Percentiles rank a stretch among this genome's conserved stretches.
Evolutionary conservation across 371 early-diverging fungal species (phyloP).

Genomic region (Batkoa obscura): DNA sequence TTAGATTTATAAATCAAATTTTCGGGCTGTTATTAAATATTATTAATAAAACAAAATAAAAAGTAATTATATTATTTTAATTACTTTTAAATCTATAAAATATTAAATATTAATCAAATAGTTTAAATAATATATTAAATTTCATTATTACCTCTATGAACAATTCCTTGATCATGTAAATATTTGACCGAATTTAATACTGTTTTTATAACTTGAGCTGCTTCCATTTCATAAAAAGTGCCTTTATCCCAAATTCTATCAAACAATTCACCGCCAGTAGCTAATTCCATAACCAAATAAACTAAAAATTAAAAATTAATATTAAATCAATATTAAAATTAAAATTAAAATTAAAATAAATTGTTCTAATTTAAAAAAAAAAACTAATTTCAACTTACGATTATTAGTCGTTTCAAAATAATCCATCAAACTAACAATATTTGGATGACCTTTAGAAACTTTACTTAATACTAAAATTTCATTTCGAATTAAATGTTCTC

Average conservation of each 20-base stretch:
- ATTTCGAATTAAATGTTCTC: constrained; percentile 77
- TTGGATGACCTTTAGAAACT: constrained; percentile 69
- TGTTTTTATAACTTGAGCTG: constrained; percentile 57
- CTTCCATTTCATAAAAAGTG: constrained; percentile 66
- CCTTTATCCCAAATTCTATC: constrained; percentile 66
- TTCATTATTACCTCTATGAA: constrained; percentile 51
- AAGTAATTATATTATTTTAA: not conserved
- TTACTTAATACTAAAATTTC: constrained; percentile 71
- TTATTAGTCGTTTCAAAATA: constrained; percentile 86
- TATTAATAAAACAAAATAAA: constrained; percentile 11
- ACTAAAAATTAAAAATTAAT: constrained; percentile 19
- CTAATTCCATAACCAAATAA: constrained; percentile 78
- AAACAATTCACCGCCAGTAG: constrained; percentile 81
- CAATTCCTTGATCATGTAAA: constrained; percentile 67
- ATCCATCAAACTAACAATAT: constrained; percentile 69
- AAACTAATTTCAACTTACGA: constrained; percentile 20
- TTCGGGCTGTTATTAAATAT: constrained; percentile 37
- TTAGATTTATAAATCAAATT: constrained; percentile 63
- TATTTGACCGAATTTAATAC: constrained; percentile 59
- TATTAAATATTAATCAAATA: too few relatives aligned
- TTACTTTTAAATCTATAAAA: constrained; percentile 26
- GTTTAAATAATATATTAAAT: not conserved
- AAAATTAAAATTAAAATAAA: too few relatives aligned
- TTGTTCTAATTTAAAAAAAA: too few relatives aligned
- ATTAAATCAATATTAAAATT: constrained; percentile 5